Evolutionary conservation across 176 grass and related monocot genomes (phyloP).

Genomic region (Calamus simplicifolius): DNA sequence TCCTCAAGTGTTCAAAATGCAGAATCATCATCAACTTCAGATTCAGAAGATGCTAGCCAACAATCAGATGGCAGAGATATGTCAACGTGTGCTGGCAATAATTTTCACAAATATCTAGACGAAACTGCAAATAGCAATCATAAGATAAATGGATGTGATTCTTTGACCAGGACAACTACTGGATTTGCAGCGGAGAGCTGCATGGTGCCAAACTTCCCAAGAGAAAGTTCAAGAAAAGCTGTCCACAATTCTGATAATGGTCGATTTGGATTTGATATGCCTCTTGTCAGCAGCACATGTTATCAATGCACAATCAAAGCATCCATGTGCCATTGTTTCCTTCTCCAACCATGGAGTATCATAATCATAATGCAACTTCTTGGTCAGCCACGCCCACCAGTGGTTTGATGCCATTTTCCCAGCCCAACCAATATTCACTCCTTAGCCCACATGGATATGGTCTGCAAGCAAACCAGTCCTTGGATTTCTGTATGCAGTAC

Average conservation of each 20-base stretch:
- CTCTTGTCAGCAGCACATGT: slow-evolving; percentile 22
- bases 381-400: slow-evolving; percentile 43
- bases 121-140: slow-evolving; percentile 25
- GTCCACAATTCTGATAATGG: slow-evolving; percentile 20
- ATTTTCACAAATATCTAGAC: neutral
- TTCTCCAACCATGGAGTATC: slow-evolving; percentile 40
- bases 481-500: slow-evolving; percentile 55
- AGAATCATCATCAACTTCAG: slow-evolving; percentile 66
- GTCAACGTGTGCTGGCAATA: slow-evolving; percentile 12
- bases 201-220: slow-evolving; percentile 31
- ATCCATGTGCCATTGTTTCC: slow-evolving; percentile 37
- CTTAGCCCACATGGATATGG: slow-evolving; percentile 29
- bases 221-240: slow-evolving; percentile 41
- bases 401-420: slow-evolving; percentile 57
- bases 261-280: slow-evolving; percentile 18
- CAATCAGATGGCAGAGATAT: slow-evolving; percentile 31
- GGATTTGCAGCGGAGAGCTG: slow-evolving; percentile 40
- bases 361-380: slow-evolving; percentile 31
- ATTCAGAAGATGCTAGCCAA: slow-evolving; percentile 64
- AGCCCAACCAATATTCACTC: slow-evolving; percentile 28
- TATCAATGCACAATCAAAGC: slow-evolving; percentile 30
- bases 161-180: slow-evolving; percentile 27
- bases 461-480: slow-evolving; percentile 26
- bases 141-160: slow-evolving; percentile 11
- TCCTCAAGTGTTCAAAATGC: slow-evolving; percentile 53